Conservation (phyloP, 805 yeast genomes). For the Ogataea angusta region DNA sequence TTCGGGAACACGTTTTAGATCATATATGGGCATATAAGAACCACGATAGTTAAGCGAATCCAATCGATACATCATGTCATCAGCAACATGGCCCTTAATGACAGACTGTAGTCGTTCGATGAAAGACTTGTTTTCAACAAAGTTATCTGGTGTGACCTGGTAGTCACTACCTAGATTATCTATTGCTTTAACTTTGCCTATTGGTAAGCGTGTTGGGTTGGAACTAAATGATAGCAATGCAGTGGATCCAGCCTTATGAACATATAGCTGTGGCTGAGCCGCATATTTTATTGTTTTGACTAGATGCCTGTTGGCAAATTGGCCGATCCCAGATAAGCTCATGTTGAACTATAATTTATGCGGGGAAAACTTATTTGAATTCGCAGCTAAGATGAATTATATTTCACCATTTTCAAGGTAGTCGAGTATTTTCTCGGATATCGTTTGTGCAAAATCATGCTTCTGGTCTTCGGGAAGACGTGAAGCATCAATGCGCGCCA, state of each 20-base stretch:
- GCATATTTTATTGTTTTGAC: constrained; percentile 22
- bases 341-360: constrained; percentile 1
- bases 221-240: constrained; percentile 29
- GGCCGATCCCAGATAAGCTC: constrained; percentile 4
- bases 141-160: constrained; percentile 21
- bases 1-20: constrained; percentile 60
- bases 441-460: not conserved
- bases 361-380: constrained; percentile 2
- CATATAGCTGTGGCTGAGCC: constrained; percentile 27
- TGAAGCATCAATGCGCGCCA: constrained; percentile 2
- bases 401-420: not conserved
- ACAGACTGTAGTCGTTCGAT: constrained; percentile 22
- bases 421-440: too few relatives aligned
- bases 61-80: constrained; percentile 52
- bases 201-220: constrained; percentile 22
- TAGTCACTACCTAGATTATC: constrained; percentile 1
- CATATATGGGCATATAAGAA: constrained; percentile 67
- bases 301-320: constrained; percentile 18
- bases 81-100: constrained; percentile 25
- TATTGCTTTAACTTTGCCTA: constrained; percentile 22
- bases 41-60: constrained; percentile 54
- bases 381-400: not conserved
- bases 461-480: not conserved
- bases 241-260: constrained; percentile 21
- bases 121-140: constrained; percentile 29